Evolutionary conservation across 495 filamentous ascomycete species (phyloP), one percentile per base, ranked within the genome.

Genomic region (Bryoglossum gracile): DNA sequence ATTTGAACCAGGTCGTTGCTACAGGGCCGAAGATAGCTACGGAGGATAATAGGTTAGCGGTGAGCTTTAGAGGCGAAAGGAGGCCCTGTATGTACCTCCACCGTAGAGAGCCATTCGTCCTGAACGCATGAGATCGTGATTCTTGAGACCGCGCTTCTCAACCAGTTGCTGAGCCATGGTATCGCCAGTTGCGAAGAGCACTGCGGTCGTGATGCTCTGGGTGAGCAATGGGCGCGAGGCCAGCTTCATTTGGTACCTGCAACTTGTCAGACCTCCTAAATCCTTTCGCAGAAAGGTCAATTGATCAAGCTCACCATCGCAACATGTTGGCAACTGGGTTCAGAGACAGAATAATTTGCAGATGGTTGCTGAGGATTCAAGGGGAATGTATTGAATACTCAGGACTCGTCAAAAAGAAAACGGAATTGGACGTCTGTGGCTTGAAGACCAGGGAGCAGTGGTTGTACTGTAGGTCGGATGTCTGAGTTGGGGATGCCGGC

Each of bases 151-250:
- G 56, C 72, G 77, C 61, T 78, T 81, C 67, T 97, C 92, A 43
- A 98, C 86, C n/a, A 69, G 73, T 66, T 98, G 92, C 60, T 98
- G 92, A n/a, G 92, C 87, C 45, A 95, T 77, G 44, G 83, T 72
- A 67, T 98, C 92, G 51, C 92, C 92, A 14, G 88, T 81, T 30
- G 84, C 89, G 64, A 97, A 98, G 46, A 98, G 80, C 41, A 95
- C 65, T 23, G 84, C 81, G 24, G 89, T 94, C 39, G 88, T 94
- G 48, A 94, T 64, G 62, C 82, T 84, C 68, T 94, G 86, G 8
- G 90, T 96, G 57, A 95, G 80, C 49, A 96, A 71, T 47, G 91
- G 91, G 59, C 82, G 77, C 57, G 78, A 77, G 48, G 84, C 84
- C 52, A 96, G 77, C 62, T 81, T 84, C 58, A 81, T 71, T 69